Evolutionary conservation across 495 filamentous ascomycete species (phyloP), one percentile per base, ranked within the genome.

Genomic region (Pseudoneurospora amorphoporcata): DNA sequence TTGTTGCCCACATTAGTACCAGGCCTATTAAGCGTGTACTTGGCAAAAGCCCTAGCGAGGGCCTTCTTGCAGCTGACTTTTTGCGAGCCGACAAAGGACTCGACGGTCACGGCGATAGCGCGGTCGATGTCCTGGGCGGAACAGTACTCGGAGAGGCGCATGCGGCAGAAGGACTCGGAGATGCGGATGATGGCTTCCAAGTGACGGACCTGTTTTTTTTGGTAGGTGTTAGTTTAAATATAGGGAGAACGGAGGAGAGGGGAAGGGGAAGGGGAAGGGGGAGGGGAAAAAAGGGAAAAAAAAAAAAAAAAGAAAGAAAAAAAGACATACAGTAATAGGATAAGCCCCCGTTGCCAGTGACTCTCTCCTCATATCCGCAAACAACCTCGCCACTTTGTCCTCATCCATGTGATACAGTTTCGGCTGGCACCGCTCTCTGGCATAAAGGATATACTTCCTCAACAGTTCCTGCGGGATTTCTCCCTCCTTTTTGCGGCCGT

Each of bases 1-100:
- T 29, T 29, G 12, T 23, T 23, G 23, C 47, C 47, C 29, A 39
- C 58, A 47, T 29, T 61, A 19, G 68, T 72, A 6, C 83, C 81
- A 0, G 84, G 85, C 76, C 85, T 77, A 7, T 84, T 83, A 42
- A 90, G 80, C 2, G 88, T 89, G 72, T 97, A 99, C 88, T 99
- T 99, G 73, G 96, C 94, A 88, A 99, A 99, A 17, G 96, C 94
- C 72, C 96, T 87, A 12, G 93, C 93, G 70, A 99, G 88, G 39
- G 95, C 94, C 87, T 97, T 98, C 90, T 98, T 99, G 83, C 92
- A 94, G 85, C 91, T 94, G 76, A 98, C 90, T 84, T 99, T 99
- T 82, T 99, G 96, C 73, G 91, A 94, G 73, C 93, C 92, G 38
- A 99, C 92, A 80, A 99, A 99, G 29, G 90, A 94, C 69, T 99